Conservation (phyloP, 2,329 filamentous ascomycete genomes). For the Fusarium albosuccineum region DNA sequence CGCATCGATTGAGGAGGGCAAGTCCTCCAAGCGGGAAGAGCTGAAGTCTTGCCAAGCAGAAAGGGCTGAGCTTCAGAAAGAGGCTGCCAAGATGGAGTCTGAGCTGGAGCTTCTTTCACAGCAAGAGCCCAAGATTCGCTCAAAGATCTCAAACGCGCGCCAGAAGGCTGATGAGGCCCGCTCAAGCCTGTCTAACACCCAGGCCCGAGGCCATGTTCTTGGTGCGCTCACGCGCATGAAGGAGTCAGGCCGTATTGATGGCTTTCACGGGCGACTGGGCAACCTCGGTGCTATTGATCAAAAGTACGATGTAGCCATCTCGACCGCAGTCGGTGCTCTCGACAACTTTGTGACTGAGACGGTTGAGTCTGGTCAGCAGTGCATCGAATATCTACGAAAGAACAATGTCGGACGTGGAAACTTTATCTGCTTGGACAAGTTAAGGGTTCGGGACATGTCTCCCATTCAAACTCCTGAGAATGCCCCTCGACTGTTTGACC, state of each 20-base stretch:
- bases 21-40: slow-evolving; percentile 77
- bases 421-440: slow-evolving; percentile 94
- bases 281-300: slow-evolving; percentile 94
- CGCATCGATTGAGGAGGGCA: slow-evolving; percentile 76
- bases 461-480: slow-evolving; percentile 90
- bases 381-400: slow-evolving; percentile 96
- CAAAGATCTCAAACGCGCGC: slow-evolving; percentile 87
- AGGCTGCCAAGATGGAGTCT: slow-evolving; percentile 77
- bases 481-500: slow-evolving; percentile 91
- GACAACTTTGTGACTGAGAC: slow-evolving; percentile 98
- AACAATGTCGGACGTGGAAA: slow-evolving; percentile 97
- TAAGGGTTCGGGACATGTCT: slow-evolving; percentile 82
- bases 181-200: slow-evolving; percentile 88
- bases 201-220: slow-evolving; percentile 93
- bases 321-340: slow-evolving; percentile 89
- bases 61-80: slow-evolving; percentile 78
- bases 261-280: slow-evolving; percentile 94
- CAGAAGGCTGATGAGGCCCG: slow-evolving; percentile 97
- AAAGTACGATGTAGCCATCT: slow-evolving; percentile 97
- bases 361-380: slow-evolving; percentile 96
- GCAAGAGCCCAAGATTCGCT: slow-evolving; percentile 85
- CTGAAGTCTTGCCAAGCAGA: slow-evolving; percentile 81
- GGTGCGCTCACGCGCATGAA: slow-evolving; percentile 93
- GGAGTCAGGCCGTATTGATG: slow-evolving; percentile 95
- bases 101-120: slow-evolving; percentile 79